Base-by-base conservation (phyloP, 345 rosid genomes). In the Hibiscus tridactylites region DNA sequence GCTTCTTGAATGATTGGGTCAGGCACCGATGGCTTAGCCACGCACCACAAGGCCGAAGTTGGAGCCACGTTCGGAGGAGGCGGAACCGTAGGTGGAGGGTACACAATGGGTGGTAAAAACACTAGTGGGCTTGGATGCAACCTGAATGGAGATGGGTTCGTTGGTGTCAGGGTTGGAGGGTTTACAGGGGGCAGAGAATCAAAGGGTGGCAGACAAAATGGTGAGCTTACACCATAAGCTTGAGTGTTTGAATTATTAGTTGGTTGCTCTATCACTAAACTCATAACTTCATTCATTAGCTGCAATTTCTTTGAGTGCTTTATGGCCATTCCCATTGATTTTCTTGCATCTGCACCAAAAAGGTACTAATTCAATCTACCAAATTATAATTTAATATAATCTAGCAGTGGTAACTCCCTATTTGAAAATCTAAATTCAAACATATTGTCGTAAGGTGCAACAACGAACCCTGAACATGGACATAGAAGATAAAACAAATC, bases 1-100 rank as follows among this genome's bases (percentile, higher is more conserved):
- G 99, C 99, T 79, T 95, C 99, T 81, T 80, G 85, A 52, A 94
- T 85, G 13, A 94, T 94, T 31, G 98, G 98, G 57, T 90, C 97
- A 3, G 98, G 98, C 58, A 94, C 98, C 0, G 98, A 73, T 1
- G 97, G 97, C 79, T 94, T 94, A 0, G 96, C 98, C n/a, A 94
- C 93, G 0, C 98, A 94, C 98, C 97, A 91, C 1, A 87, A 70
- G 33, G 97, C 84, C 11, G 81, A 79, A 46, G 75, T 68, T 0
- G 91, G 82, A 21, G 74, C 71, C 21, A 11, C 49, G 0, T 35
- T 71, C 0, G 97, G 86, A 61, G 96, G 79, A 0, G 96, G 95
- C 0, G 63, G 62, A 52, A 24, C 84, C 28, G 81, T 81, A 0
- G 97, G 97, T 0, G 97, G 94, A 0, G 99, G 99, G 74, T 70